These are phyloP conservation scores for Eucalyptus sp. DNA, from an alignment of 345 rosid genomes.

Conservation along the genomic window DNA sequence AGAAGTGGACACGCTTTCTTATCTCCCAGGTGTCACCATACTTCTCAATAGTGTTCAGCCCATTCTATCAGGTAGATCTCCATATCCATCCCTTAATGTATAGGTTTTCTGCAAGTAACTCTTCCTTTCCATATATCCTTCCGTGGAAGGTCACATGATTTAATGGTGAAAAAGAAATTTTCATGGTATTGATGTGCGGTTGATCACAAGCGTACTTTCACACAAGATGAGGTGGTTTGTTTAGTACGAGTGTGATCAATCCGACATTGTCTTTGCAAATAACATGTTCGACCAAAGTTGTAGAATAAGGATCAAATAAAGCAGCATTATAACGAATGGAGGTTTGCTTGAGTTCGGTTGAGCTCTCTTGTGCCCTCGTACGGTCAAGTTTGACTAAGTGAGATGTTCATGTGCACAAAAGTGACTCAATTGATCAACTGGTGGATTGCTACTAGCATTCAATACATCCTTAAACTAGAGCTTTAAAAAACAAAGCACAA, in stretches of 20 bases:
- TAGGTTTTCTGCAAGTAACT: background rate
- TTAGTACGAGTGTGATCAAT: background rate
- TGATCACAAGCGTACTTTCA: background rate
- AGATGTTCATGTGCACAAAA: background rate
- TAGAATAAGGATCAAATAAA: background rate
- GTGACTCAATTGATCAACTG: background rate
- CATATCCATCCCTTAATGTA: background rate
- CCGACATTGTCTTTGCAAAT: background rate
- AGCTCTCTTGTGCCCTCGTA: background rate
- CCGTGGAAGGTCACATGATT: background rate
- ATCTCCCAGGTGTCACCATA: constrained; percentile 15
- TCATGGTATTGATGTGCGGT: background rate
- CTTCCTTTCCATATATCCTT: background rate
- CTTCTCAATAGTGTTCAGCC: constrained; percentile 29
- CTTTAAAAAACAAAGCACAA: background rate
- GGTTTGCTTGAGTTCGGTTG: background rate
- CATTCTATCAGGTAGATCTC: constrained; percentile 14
- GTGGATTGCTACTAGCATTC: background rate
- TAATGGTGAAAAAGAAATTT: background rate
- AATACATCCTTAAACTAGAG: background rate
- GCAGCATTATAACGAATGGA: background rate
- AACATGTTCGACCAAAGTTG: background rate
- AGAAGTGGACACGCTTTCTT: constrained; percentile 6
- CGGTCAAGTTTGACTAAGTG: background rate
- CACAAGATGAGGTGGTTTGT: background rate